phyloP scores from a whole-genome alignment of 495 filamentous ascomycete species.

The Podospora conica region DNA sequence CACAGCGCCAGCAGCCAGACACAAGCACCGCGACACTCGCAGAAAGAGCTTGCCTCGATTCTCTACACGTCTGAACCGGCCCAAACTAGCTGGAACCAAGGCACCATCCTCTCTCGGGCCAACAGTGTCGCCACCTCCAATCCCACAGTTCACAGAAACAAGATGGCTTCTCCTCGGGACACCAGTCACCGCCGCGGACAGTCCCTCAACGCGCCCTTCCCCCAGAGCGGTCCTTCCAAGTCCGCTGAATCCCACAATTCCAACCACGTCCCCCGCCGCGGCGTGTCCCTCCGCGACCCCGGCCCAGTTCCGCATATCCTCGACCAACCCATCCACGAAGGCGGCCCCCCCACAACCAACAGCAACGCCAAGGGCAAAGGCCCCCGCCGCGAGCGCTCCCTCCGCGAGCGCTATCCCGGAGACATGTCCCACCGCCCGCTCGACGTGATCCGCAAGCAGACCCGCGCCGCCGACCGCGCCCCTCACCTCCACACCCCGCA shows the following conservation, averaged over 20 bases:
- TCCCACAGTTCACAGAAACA: conserved; percentile 9
- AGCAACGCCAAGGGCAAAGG: conserved; percentile 1
- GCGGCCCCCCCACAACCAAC: too few relatives aligned
- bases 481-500: conserved; percentile 50
- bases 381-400: conserved; percentile 43
- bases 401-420: conserved; percentile 51
- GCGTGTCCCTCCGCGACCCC: neutral
- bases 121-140: conserved; percentile 23
- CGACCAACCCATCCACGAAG: conserved; percentile 14
- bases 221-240: conserved; percentile 17
- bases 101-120: conserved; percentile 23
- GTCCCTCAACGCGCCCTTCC: conserved; percentile 23
- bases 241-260: too few relatives aligned
- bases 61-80: conserved; percentile 23
- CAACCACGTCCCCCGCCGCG: conserved; percentile 10
- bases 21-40: conserved; percentile 1
- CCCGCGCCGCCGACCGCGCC: conserved; percentile 54
- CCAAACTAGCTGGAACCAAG: conserved; percentile 24
- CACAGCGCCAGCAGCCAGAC: conserved; percentile 16
- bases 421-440: conserved; percentile 59
- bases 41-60: conserved; percentile 14
- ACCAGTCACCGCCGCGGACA: conserved; percentile 13
- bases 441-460: conserved; percentile 52
- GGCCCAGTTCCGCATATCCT: neutral
- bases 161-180: neutral